Base-by-base conservation (phyloP, 495 filamentous ascomycete species). In the Penicillium mononematosum region DNA sequence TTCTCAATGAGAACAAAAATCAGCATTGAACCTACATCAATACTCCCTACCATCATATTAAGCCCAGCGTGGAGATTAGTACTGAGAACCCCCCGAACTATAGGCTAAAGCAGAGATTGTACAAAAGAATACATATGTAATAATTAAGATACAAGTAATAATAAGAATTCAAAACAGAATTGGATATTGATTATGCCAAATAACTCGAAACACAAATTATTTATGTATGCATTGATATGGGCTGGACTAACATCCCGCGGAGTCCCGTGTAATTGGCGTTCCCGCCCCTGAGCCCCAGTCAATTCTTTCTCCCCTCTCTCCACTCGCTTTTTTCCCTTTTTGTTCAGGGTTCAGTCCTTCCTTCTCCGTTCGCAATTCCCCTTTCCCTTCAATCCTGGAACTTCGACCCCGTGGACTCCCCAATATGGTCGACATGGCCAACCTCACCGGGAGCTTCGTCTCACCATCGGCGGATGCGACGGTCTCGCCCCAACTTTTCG, bases 391-490 rank as follows among this genome's bases (percentile, higher is more conserved):
- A 45, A 14, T 47, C 20, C 14, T 41, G 22, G 32, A 39, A 39
- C 39, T 45, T 34, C 9, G 50, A 53, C 29, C 24, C 3, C 3
- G 25, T 38, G 16, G 34, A 47, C 31, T 52, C 50, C 38, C 31
- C 1, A 47, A 41, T 7, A 55, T 55, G 52, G 52, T 55, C 60
- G 58, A 39, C 49, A 88, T 90, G 86, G 82, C 79, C 63, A 72
- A 80, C 49, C 63, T 79, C 65, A 90, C 88, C 67, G 84, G 80
- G 74, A 88, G 81, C 73, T 89, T 91, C 62, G 81, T 84, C 63
- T 94, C 90, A 75, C 88, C 89, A 12, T 70, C 87, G 65, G 89
- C 89, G 58, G 86, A 86, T 71, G 82, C 86, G 61, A 78, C 76
- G 25, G 77, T 81, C 63, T 72, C 77, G 56, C 74, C 80, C 54